Evolutionary conservation across 177 flowering plant genomes (phyloP), one percentile per base, ranked within the genome.

Genomic region (Vitis hybrid): DNA sequence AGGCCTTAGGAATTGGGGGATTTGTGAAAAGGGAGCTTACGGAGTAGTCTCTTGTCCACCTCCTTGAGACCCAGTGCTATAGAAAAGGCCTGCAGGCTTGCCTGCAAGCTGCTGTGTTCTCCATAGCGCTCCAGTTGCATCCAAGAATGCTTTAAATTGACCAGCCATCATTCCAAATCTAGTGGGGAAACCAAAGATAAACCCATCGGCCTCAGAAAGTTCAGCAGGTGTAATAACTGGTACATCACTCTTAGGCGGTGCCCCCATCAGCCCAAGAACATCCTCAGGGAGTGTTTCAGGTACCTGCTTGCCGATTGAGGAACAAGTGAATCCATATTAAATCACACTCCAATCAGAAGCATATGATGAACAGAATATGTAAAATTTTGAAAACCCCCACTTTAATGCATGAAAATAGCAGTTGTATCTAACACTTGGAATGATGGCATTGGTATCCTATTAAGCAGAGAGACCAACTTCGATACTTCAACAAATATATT

Each of bases 111-210:
- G 75, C 75, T 94, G 98, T 19, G 91, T 71, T 74, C 90, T 83
- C 98, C 98, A 94, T 21, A 87, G 80, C 55, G 90, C 90, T 15
- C 98, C 98, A n/a, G 98, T 94, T 18, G 92, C 80, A 81, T 94
- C 98, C 48, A 94, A 9, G 65, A 92, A 94, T 40, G 97, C 94
- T 70, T 94, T 94, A 67, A 94, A 94, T 72, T 94, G 98, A 35
- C 97, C 97, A 66, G 94, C 82, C 98, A 94, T 94, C 98, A 94
- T 91, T 11, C 98, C 98, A 72, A 87, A 94, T 77, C 97, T 87
- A 24, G 98, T 94, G 15, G 98, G 98, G 78, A 94, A 94, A 1
- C 98, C 98, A 19, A 92, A 86, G 59, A 94, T 75, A 18, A 94
- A 57, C 1, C 97, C 98, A 78, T 94, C 98, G 18, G 98, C 98